Evolutionary conservation across 768 basidiomycete genomes (phyloP), one percentile per base, ranked within the genome.

Genomic region (Hypsizygus marmoreus): DNA sequence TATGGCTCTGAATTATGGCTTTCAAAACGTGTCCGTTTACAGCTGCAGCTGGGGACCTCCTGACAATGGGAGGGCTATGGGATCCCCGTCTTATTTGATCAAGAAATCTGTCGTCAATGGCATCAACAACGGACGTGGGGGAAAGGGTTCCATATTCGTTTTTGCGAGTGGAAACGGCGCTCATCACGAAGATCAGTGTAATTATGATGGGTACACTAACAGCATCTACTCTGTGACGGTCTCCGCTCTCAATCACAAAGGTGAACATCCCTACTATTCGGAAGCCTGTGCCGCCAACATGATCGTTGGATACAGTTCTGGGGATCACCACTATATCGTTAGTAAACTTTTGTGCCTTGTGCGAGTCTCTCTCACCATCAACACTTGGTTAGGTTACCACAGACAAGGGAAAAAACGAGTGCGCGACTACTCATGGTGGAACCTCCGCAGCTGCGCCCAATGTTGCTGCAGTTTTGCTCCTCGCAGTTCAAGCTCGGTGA

Each of bases 141-240:
- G 94, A 10, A 92, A 90, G 60, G 97, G 97, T 0, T 92, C 88
- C 17, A 76, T 99, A 47, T 98, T 88, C 54, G 97, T 98, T 14
- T 98, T 98, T 61, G 97, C 97, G 2, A 94, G 91, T 45, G 97
- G 97, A 0, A 99, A 99, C 59, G 97, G 97, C 8, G 97, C 91
- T 26, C 77, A 76, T 7, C 76, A 80, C 46, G 91, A 87, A 10
- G 97, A 99, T 61, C 95, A 98, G 65, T 98, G 97, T 74, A 99
- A 99, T 65, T 98, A 97, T 61, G 95, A 98, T 57, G 97, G 97
- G 6, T 99, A 98, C 64, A 98, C 97, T 4, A 99, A 99, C 63
- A 91, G 88, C 58, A 95, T 97, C 51, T 97, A 91, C 67, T 91
- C 89, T 7, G 83, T 99, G 33, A 98, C 95, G 0, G 91, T 99